phyloP scores from a whole-genome alignment of 768 basidiomycete species.

The Pleurotus platypus region DNA sequence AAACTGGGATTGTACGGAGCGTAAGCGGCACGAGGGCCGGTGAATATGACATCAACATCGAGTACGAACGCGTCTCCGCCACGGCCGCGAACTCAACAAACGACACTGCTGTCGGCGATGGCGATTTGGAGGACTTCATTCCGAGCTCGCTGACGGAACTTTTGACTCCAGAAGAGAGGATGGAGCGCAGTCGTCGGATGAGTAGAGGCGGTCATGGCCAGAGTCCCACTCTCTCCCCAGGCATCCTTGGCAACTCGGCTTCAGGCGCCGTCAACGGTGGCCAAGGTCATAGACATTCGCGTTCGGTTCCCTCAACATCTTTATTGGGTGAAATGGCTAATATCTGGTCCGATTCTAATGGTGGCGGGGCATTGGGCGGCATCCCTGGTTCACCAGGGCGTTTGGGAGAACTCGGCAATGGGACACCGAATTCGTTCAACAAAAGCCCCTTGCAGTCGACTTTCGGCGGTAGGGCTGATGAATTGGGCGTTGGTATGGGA shows the following conservation, averaged over 20 bases:
- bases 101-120: constrained; percentile 59
- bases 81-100: constrained; percentile 21
- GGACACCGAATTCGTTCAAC: constrained; percentile 13
- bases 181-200: constrained; percentile 63
- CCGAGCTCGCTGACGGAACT: constrained; percentile 88
- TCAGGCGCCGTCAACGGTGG: constrained; percentile 20
- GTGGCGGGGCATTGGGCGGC: constrained; percentile 1
- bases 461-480: constrained; percentile 27
- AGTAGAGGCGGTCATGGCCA: constrained; percentile 64
- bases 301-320: constrained; percentile 77
- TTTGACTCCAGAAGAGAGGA: constrained; percentile 75
- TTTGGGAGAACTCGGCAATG: constrained; percentile 20
- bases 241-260: constrained; percentile 14
- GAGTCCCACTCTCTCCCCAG: constrained; percentile 15
- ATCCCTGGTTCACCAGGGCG: constrained; percentile 29
- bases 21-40: constrained; percentile 9
- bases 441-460: background rate
- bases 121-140: constrained; percentile 84
- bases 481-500: constrained; percentile 36
- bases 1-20: background rate
- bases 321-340: constrained; percentile 73
- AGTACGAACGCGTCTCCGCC: constrained; percentile 23
- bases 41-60: constrained; percentile 34
- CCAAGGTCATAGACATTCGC: constrained; percentile 69
- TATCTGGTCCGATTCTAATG: constrained; percentile 70